A percentile compares a stretch with the other conserved stretches of the same genome.
Evolutionary conservation across 148 eudicot species (phyloP).

Genomic region (Pouteria glomerata): DNA sequence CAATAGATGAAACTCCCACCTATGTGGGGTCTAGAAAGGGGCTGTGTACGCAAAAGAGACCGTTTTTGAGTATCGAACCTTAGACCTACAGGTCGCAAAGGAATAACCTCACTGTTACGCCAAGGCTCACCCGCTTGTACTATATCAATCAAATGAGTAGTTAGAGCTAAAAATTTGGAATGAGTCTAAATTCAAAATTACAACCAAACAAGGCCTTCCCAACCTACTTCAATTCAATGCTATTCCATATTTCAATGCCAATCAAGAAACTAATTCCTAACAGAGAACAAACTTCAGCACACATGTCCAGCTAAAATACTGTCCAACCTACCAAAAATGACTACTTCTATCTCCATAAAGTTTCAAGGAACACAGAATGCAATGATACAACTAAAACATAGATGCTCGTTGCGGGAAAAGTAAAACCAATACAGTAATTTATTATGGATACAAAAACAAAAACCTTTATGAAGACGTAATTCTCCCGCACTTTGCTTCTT

Average conservation of each 20-base stretch:
- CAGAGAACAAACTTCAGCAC: neutral
- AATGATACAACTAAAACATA: neutral
- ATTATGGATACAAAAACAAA: neutral
- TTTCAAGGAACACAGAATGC: neutral
- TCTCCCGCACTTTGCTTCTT: conserved; percentile 83
- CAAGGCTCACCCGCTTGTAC: too few species aligned
- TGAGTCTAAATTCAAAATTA: neutral
- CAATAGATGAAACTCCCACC: too few species aligned
- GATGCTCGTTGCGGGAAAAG: neutral
- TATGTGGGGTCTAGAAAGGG: too few species aligned
- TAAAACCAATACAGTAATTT: neutral
- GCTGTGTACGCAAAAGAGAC: too few species aligned
- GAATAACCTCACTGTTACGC: too few species aligned
- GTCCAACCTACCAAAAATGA: neutral
- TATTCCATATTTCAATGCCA: neutral
- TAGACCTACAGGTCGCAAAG: too few species aligned
- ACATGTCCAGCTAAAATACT: neutral
- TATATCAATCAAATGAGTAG: too few species aligned
- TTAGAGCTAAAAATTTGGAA: too few species aligned
- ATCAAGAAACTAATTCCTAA: neutral
- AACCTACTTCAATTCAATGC: neutral
- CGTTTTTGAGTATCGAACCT: too few species aligned
- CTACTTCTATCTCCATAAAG: neutral
- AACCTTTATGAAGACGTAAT: conserved; percentile 69
- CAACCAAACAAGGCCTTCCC: neutral